Base-by-base conservation (phyloP, 257 asterid genomes). In the Solanum chiquidenum region DNA sequence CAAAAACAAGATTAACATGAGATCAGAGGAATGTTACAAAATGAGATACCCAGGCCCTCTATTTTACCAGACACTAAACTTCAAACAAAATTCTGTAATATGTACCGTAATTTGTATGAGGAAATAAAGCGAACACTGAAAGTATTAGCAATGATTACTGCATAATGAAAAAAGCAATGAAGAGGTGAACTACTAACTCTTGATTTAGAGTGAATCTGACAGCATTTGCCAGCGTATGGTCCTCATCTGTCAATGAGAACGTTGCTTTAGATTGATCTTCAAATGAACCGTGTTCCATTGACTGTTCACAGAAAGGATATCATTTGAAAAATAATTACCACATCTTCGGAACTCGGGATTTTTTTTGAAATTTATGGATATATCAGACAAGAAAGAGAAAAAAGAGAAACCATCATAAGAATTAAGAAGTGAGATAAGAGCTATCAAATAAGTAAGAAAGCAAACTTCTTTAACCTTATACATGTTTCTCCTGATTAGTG, bases 151-250 rank as follows among this genome's bases (percentile, higher is more conserved):
- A 35, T 38, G 58, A 23, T 76, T 21, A 21, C 29, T 35, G 52
- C 52, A 37, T 37, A 75, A 0, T 37, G 55, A 68, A 73, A 18
- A 29, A n/a, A 60, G 10, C 16, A 75, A 71, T 29, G 58, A 76
- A 82, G 71, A 60, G 38, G 9, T 73, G 82, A 29, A 33, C 85
- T 12, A 90, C 98, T 93, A 29, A 95, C 98, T 96, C 99, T 94
- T 94, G 96, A 92, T 94, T 96, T 49, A 95, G 96, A 29, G 89
- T 86, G 85, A 91, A 94, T 93, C 98, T 93, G 27, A 94, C 86
- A 33, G 98, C 90, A 89, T 95, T 96, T 42, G 98, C 96, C 10
- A 96, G 92, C 3, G 98, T 94, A 87, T 96, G 98, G 89, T 94
- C 98, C 91, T 96, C 98, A 34, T 94, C 96, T 1, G 93, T 90